Evolutionary conservation across 768 basidiomycete genomes (phyloP).

Genomic region (Hirschioporus abietinus): DNA sequence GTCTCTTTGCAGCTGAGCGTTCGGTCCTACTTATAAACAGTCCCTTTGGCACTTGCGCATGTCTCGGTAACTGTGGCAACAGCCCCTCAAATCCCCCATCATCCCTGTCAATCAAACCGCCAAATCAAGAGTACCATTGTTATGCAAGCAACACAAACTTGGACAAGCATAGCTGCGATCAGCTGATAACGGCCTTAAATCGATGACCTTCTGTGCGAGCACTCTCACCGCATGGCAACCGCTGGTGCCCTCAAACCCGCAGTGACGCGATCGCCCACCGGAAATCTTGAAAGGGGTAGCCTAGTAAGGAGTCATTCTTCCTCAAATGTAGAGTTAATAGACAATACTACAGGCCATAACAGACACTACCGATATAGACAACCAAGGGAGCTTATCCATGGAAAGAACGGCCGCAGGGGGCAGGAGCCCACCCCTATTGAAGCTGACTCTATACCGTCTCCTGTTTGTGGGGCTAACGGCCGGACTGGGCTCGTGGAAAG

Average conservation of each 20-base stretch:
- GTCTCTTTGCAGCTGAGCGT: too few relatives aligned
- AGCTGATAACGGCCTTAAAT: too few relatives aligned
- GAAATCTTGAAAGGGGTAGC: neutral
- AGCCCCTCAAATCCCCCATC: neutral
- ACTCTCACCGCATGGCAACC: neutral
- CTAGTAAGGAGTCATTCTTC: neutral
- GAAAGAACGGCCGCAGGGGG: neutral
- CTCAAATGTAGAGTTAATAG: neutral
- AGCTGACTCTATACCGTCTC: slow-evolving; percentile 3
- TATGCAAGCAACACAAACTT: neutral
- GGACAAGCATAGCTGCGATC: neutral
- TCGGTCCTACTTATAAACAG: neutral
- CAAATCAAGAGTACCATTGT: neutral
- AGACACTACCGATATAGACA: too few relatives aligned
- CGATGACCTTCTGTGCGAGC: too few relatives aligned
- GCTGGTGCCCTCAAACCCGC: neutral
- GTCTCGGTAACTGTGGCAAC: neutral
- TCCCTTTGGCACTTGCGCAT: neutral
- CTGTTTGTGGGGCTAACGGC: neutral
- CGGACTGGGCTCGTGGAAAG: neutral
- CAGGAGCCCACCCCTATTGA: neutral
- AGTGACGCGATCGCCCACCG: neutral
- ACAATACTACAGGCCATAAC: neutral
- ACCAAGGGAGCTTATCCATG: neutral
- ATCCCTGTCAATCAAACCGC: neutral